These are phyloP conservation scores for Diplocarpon rosae DNA, from an alignment of 2,329 filamentous ascomycete species.

Conservation along the genomic window DNA sequence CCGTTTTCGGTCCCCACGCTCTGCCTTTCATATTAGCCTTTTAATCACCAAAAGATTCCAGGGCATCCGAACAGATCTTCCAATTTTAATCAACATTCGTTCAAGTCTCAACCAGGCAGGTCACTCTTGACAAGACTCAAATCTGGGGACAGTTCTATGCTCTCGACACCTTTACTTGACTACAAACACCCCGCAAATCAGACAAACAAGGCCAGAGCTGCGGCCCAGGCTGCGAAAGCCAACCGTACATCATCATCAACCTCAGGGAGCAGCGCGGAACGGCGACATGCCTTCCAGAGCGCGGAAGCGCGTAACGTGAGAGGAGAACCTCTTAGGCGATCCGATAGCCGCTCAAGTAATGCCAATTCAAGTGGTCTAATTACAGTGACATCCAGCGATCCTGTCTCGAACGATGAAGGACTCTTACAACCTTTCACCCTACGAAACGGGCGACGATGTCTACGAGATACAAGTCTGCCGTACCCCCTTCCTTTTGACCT, in stretches of 20 bases:
- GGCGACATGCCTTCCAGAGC: slow-evolving; percentile 21
- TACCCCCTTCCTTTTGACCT: slow-evolving; percentile 90
- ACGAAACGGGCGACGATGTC: slow-evolving; percentile 72
- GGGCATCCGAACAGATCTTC: slow-evolving; percentile 9
- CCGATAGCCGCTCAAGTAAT: slow-evolving; percentile 23
- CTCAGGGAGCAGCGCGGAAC: slow-evolving; percentile 17
- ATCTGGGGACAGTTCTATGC: slow-evolving; percentile 22
- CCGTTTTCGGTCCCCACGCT: too few species aligned
- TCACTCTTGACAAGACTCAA: background rate
- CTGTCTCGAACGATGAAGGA: slow-evolving; percentile 12
- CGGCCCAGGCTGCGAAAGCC: slow-evolving; percentile 12
- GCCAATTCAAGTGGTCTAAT: slow-evolving; percentile 24
- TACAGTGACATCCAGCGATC: slow-evolving; percentile 20
- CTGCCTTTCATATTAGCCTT: too few species aligned
- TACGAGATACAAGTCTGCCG: slow-evolving; percentile 57
- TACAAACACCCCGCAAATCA: slow-evolving; percentile 25
- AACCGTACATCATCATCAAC: slow-evolving; percentile 20
- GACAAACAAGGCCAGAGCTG: slow-evolving; percentile 20
- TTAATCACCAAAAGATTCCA: slow-evolving; percentile 5
- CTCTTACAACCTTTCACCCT: slow-evolving; percentile 48
- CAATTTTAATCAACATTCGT: background rate
- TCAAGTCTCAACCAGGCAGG: too few species aligned
- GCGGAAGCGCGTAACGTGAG: slow-evolving; percentile 18
- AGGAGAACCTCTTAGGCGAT: slow-evolving; percentile 17
- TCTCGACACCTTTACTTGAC: slow-evolving; percentile 23